These are phyloP conservation scores for Neofusicoccum ribis DNA, from an alignment of 2,329 filamentous ascomycete species.

Conservation along the genomic window DNA sequence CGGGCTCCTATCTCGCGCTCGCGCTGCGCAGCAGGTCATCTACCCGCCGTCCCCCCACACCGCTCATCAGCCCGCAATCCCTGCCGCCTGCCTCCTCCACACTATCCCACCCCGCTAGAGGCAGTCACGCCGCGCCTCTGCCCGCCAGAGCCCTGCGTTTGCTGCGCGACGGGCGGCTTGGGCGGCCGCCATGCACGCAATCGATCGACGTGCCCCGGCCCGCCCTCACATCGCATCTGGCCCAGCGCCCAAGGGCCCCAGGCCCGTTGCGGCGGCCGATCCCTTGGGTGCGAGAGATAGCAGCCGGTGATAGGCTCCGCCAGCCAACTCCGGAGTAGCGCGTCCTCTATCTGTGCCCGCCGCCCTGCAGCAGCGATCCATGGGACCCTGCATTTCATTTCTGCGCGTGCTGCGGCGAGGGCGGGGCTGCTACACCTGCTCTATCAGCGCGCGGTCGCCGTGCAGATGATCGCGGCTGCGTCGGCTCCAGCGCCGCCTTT, in stretches of 20 bases:
- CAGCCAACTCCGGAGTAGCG: neutral
- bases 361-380: slow-evolving; percentile 15
- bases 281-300: neutral
- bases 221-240: slow-evolving; percentile 1
- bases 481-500: neutral
- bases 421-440: neutral
- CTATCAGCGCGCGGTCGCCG: neutral
- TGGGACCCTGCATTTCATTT: slow-evolving; percentile 18
- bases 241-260: neutral
- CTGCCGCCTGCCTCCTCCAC: slow-evolving; percentile 13
- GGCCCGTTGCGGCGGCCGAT: neutral
- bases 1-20: neutral
- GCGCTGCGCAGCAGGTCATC: neutral
- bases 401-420: slow-evolving; percentile 14
- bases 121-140: slow-evolving; percentile 7
- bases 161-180: slow-evolving; percentile 19
- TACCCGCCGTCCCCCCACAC: slow-evolving; percentile 14
- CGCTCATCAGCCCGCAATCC: slow-evolving; percentile 14
- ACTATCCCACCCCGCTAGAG: slow-evolving; percentile 2
- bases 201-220: neutral
- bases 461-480: slow-evolving; percentile 9
- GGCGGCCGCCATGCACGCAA: slow-evolving; percentile 17
- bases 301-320: slow-evolving; percentile 8
- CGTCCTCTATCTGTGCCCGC: neutral
- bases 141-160: neutral